A percentile compares a stretch with the other conserved stretches of the same genome.
Conservation (phyloP, 2,329 filamentous ascomycete genomes). For the Fusarium decemcellulare region DNA sequence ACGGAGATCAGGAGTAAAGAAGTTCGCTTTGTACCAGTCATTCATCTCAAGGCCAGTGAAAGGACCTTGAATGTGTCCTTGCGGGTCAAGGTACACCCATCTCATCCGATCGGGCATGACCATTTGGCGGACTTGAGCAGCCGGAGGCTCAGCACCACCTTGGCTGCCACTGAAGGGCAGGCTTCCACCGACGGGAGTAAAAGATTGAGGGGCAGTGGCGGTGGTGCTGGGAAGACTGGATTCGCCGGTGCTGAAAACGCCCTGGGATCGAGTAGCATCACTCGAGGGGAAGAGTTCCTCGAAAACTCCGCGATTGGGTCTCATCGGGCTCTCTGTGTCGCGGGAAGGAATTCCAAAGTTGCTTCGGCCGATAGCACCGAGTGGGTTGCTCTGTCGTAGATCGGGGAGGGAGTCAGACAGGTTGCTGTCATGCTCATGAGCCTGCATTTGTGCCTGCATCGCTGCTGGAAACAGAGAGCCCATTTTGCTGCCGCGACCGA, state of each 20-base stretch:
- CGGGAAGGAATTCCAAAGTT: constrained; percentile 68
- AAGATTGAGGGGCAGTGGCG: constrained; percentile 52
- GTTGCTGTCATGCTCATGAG: constrained; percentile 75
- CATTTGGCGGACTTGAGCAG: constrained; percentile 87
- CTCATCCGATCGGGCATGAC: constrained; percentile 99
- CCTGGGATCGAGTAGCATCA: constrained; percentile 51
- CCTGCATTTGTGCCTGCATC: constrained; percentile 93
- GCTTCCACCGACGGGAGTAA: constrained; percentile 53
- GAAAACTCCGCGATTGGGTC: constrained; percentile 67
- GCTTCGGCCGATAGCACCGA: constrained; percentile 77
- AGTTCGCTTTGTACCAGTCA: constrained; percentile 99
- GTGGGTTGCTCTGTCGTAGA: constrained; percentile 71
- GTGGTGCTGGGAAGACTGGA: constrained; percentile 52
- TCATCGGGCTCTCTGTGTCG: constrained; percentile 73
- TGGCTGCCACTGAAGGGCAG: constrained; percentile 55
- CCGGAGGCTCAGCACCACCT: constrained; percentile 63
- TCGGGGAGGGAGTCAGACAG: constrained; percentile 71
- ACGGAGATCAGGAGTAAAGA: constrained; percentile 94
- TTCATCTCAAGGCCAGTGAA: constrained; percentile 99
- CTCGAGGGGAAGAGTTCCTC: constrained; percentile 66
- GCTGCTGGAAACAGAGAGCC: constrained; percentile 88
- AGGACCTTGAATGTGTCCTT: constrained; percentile 91
- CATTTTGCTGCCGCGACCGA: constrained; percentile 84
- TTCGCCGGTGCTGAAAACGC: constrained; percentile 56
- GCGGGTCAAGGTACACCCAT: constrained; percentile 98